Conservation (phyloP, 139 green algal genomes). For the Chlamydomonas sp. region DNA sequence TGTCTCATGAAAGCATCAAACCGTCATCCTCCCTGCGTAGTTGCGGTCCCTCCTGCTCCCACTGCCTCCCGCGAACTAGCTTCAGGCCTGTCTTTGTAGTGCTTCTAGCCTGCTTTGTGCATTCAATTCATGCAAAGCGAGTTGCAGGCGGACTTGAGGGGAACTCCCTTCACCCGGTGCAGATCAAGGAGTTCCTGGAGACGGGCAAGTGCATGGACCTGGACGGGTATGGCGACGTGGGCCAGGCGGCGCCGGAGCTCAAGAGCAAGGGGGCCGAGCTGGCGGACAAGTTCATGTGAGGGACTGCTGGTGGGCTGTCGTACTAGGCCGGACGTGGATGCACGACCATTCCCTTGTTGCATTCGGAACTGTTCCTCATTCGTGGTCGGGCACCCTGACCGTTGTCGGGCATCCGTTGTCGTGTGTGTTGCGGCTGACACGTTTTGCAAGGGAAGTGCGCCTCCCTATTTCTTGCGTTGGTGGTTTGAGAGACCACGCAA, state of each 20-base stretch:
- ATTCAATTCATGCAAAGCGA: not conserved
- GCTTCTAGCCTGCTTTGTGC: not conserved
- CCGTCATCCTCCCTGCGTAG: not conserved
- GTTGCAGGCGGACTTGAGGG: not conserved
- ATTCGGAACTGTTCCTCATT: no score
- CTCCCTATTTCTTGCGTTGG: no score
- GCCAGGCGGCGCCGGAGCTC: not conserved
- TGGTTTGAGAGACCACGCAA: no score
- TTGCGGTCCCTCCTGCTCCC: not conserved
- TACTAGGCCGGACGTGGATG: no score
- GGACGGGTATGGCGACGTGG: not conserved
- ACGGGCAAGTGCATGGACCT: not conserved
- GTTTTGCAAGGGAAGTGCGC: no score
- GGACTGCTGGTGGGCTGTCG: no score
- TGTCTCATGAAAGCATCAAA: not conserved
- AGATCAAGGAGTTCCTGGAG: constrained; percentile 38
- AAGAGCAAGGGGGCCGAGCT: not conserved
- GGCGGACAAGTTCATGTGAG: not conserved
- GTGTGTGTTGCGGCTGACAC: no score
- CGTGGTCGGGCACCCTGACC: no score
- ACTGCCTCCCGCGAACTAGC: not conserved
- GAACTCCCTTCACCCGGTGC: not conserved
- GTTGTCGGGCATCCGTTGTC: no score
- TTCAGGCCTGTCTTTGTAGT: not conserved
- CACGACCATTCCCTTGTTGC: no score